phyloP scores from a whole-genome alignment of 495 filamentous ascomycete species.

The Penicillium cosmopolitanum region DNA sequence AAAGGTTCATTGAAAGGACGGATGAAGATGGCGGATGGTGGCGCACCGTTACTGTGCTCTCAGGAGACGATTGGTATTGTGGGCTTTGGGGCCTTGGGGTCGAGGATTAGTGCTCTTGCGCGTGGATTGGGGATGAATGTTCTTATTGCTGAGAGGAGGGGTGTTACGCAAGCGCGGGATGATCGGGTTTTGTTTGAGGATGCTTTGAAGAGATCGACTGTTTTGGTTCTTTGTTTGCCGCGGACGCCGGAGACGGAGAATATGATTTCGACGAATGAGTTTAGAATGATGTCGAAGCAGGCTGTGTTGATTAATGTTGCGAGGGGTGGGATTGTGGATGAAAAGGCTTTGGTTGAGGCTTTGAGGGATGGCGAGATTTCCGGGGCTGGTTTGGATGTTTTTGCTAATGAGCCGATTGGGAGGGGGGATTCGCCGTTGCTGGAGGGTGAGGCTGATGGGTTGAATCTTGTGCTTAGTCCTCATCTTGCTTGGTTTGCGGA shows the following conservation, averaged over 20 bases:
- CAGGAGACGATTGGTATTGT: neutral
- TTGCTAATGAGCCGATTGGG: constrained; percentile 52
- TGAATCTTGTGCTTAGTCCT: constrained; percentile 41
- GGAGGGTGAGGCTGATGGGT: constrained; percentile 19
- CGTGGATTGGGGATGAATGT: constrained; percentile 54
- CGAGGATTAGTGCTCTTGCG: constrained; percentile 31
- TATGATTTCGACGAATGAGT: constrained; percentile 50
- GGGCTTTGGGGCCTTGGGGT: constrained; percentile 37
- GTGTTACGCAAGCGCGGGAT: constrained; percentile 28
- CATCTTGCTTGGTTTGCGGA: constrained; percentile 48
- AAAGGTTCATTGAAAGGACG: neutral
- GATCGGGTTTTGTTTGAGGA: constrained; percentile 48
- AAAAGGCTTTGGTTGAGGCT: constrained; percentile 33
- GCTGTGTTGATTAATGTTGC: constrained; percentile 59
- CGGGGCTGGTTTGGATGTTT: constrained; percentile 54
- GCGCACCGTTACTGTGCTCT: neutral
- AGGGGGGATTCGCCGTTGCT: constrained; percentile 27
- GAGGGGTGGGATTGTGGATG: constrained; percentile 61
- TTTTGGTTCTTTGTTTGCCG: constrained; percentile 40
- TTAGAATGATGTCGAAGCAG: constrained; percentile 48
- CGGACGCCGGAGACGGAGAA: constrained; percentile 39
- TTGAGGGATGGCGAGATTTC: constrained; percentile 48
- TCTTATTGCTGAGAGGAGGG: constrained; percentile 44
- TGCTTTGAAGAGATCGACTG: constrained; percentile 43
- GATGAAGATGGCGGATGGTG: neutral